These are phyloP conservation scores for Hibiscus tridactylites DNA, from an alignment of 345 rosid species.

Conservation along the genomic window DNA sequence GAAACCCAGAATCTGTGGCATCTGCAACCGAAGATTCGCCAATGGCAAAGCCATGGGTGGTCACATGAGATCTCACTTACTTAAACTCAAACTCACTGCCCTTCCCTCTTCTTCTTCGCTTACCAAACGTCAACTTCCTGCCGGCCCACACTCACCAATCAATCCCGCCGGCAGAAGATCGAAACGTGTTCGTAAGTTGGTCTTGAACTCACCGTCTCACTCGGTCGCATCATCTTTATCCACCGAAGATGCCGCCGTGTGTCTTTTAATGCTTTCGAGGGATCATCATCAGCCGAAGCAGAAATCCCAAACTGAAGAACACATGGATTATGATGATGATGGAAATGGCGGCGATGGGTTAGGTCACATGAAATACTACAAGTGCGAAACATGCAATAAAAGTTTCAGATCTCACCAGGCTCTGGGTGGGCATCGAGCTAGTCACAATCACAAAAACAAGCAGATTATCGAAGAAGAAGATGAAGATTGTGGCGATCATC, in stretches of 20 bases:
- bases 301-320: background rate
- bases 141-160: conserved; percentile 18
- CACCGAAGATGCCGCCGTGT: conserved; percentile 29
- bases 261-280: conserved; percentile 40
- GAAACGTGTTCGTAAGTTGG: conserved; percentile 14
- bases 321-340: background rate
- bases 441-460: conserved; percentile 46
- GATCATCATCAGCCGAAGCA: conserved; percentile 16
- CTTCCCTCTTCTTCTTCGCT: background rate
- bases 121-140: background rate
- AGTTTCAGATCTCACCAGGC: conserved; percentile 52
- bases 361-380: conserved; percentile 21
- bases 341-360: background rate
- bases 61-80: conserved; percentile 57
- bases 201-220: background rate
- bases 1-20: conserved; percentile 28
- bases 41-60: conserved; percentile 72
- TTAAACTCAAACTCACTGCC: conserved; percentile 20
- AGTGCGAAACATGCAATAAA: conserved; percentile 46
- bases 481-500: background rate
- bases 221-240: background rate
- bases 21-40: conserved; percentile 44
- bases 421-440: conserved; percentile 54
- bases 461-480: background rate
- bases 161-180: conserved; percentile 18